These are phyloP conservation scores for Zygosaccharomyces pseudorouxii DNA, from an alignment of 805 yeast species.

Conservation along the genomic window DNA sequence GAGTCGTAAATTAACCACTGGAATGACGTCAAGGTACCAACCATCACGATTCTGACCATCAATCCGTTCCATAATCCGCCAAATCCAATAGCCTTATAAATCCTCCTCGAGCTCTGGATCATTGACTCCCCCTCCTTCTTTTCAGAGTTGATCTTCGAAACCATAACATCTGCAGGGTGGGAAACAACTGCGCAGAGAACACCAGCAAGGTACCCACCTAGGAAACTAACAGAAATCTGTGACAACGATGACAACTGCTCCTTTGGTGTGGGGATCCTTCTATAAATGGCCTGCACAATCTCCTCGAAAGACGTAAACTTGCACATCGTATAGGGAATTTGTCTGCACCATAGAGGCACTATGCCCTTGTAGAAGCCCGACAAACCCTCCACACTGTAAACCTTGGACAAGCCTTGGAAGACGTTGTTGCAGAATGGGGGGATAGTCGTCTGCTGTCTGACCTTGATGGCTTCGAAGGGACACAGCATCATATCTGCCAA, in stretches of 20 bases:
- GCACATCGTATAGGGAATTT: slow-evolving; percentile 97
- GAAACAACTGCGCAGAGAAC: slow-evolving; percentile 92
- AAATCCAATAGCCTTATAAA: slow-evolving; percentile 81
- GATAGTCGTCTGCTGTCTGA: slow-evolving; percentile 85
- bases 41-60: slow-evolving; percentile 90
- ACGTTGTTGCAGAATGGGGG: slow-evolving; percentile 74
- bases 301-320: slow-evolving; percentile 93
- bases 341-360: slow-evolving; percentile 92
- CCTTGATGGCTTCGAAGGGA: slow-evolving; percentile 94
- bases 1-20: slow-evolving; percentile 97
- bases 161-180: slow-evolving; percentile 99
- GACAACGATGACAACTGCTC: slow-evolving; percentile 63
- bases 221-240: slow-evolving; percentile 92
- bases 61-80: slow-evolving; percentile 92
- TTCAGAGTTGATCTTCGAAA: slow-evolving; percentile 74
- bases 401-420: slow-evolving; percentile 61
- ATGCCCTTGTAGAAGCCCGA: slow-evolving; percentile 82
- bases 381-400: slow-evolving; percentile 63
- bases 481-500: slow-evolving; percentile 86
- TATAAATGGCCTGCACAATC: slow-evolving; percentile 77
- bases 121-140: slow-evolving; percentile 64
- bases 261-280: slow-evolving; percentile 65
- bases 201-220: slow-evolving; percentile 97
- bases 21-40: slow-evolving; percentile 94
- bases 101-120: slow-evolving; percentile 63